Conservation (phyloP, 306 rosid genomes). For the Rubus parviflorus region DNA sequence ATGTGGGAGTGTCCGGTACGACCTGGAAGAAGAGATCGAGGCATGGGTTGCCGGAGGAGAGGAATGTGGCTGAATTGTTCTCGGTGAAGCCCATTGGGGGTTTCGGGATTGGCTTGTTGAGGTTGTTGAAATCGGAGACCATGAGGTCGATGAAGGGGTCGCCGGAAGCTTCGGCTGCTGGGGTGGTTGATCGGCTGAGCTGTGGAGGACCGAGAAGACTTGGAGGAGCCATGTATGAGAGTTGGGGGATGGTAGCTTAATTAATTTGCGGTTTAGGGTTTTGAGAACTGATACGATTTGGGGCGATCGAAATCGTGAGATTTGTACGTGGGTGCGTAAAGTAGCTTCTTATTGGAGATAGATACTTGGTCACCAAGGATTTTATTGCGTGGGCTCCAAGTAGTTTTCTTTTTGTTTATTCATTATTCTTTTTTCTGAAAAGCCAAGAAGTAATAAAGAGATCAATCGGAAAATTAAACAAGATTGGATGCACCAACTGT, state of each 20-base stretch:
- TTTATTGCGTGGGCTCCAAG: neutral
- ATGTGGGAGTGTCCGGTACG: conserved; percentile 42
- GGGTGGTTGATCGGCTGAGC: conserved; percentile 1
- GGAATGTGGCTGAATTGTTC: conserved; percentile 36
- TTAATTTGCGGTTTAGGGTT: neutral
- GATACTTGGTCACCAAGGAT: neutral
- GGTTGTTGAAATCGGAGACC: conserved; percentile 34
- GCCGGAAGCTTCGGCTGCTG: conserved; percentile 1
- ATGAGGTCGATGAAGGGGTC: conserved; percentile 37
- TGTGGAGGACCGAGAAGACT: conserved; percentile 61
- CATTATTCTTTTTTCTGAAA: no score
- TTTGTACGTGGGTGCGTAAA: neutral
- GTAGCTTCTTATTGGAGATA: neutral
- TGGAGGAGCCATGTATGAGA: conserved; percentile 36
- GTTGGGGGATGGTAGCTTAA: neutral
- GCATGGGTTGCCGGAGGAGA: conserved; percentile 40
- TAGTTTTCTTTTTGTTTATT: no score
- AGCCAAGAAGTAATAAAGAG: no score
- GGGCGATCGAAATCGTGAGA: neutral
- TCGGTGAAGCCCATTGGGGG: conserved; percentile 34
- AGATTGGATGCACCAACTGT: no score
- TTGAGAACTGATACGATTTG: neutral
- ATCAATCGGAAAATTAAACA: no score
- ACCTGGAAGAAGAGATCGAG: conserved; percentile 48
- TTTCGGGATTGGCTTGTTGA: neutral